These are phyloP conservation scores for Leucocoprinus birnbaumii DNA, from an alignment of 768 basidiomycete genomes.

Conservation along the genomic window DNA sequence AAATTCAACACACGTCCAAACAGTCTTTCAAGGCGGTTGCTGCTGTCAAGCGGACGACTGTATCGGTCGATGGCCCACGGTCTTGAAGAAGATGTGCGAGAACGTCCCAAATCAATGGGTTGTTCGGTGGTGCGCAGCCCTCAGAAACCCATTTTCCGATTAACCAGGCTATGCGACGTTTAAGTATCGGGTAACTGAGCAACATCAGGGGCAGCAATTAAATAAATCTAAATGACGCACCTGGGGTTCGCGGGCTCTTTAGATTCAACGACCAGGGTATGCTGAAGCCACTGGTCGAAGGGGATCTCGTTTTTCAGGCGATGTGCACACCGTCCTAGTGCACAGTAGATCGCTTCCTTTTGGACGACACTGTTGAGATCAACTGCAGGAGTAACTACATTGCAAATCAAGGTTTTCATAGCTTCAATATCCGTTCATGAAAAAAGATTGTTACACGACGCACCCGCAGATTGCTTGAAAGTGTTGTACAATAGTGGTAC, in stretches of 20 bases:
- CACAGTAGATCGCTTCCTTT: conserved; percentile 87
- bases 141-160: conserved; percentile 88
- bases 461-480: conserved; percentile 64
- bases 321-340: conserved; percentile 77
- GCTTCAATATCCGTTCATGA: background rate
- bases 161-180: conserved; percentile 94
- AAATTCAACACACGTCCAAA: conserved; percentile 63
- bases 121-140: conserved; percentile 54
- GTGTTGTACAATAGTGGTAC: conserved; percentile 59
- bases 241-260: conserved; percentile 49
- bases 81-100: conserved; percentile 75
- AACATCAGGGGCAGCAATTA: background rate
- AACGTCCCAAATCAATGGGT: conserved; percentile 74
- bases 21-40: conserved; percentile 78
- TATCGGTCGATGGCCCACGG: conserved; percentile 67
- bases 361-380: conserved; percentile 64
- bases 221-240: conserved; percentile 32
- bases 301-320: conserved; percentile 62
- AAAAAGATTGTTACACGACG: conserved; percentile 17
- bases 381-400: conserved; percentile 40
- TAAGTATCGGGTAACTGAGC: conserved; percentile 82
- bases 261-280: conserved; percentile 57
- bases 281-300: conserved; percentile 68
- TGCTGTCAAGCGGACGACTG: conserved; percentile 85
- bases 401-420: conserved; percentile 4